phyloP scores from a whole-genome alignment of 768 basidiomycete genomes.

The Hypholoma fasciculare region DNA sequence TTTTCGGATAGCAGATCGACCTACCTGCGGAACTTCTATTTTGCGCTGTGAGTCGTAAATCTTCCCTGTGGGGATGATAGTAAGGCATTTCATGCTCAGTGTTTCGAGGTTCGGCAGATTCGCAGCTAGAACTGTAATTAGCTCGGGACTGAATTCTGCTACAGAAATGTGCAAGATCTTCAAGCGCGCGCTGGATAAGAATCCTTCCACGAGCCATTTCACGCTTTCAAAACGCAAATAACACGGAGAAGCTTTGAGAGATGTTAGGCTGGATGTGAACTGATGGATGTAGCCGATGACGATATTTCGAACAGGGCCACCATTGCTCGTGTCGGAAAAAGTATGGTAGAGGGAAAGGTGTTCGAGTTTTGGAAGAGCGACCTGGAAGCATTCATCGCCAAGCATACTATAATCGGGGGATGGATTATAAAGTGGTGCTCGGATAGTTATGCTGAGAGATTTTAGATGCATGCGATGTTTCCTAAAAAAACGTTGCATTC shows the following conservation, averaged over 20 bases:
- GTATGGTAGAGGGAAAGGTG: neutral
- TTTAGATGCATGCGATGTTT: neutral
- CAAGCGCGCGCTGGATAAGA: neutral
- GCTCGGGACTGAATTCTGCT: neutral
- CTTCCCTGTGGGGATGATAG: neutral
- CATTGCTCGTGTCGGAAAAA: neutral
- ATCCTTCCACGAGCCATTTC: neutral
- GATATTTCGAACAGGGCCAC: too few species aligned
- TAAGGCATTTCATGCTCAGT: neutral
- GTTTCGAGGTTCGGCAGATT: neutral
- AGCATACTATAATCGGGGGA: neutral
- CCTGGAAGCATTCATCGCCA: neutral
- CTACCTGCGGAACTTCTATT: neutral
- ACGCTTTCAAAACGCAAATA: neutral
- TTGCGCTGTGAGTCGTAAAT: neutral
- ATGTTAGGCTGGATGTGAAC: neutral
- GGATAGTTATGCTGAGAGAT: neutral
- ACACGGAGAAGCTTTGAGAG: neutral
- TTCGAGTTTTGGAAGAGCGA: slow-evolving; percentile 1
- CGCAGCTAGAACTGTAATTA: neutral
- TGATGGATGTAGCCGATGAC: neutral
- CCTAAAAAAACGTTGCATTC: neutral
- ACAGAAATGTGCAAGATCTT: neutral
- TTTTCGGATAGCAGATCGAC: neutral
- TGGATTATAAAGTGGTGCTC: neutral